Evolutionary conservation across 2,329 filamentous ascomycete species (phyloP), one percentile per base, ranked within the genome.

Genomic region (Coniosporium tulheliwenetii): DNA sequence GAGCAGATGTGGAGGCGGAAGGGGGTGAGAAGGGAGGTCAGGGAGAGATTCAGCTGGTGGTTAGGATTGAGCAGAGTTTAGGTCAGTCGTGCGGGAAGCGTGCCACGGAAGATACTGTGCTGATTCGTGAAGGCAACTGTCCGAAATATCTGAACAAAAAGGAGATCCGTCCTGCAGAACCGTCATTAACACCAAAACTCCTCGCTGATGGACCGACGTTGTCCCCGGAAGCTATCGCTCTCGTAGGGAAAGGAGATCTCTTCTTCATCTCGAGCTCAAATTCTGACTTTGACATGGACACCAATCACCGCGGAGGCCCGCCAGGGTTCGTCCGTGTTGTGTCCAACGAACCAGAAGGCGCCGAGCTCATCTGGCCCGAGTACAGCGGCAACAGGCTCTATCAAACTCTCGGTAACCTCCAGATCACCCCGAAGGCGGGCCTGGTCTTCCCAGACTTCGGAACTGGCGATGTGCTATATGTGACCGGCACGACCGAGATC

Each of bases 91-190:
- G 9, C 26, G 26, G 26, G 10, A 12, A 5, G 10, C 36, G n/a
- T n/a, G n/a, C n/a, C n/a, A n/a, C n/a, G n/a, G n/a, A n/a, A n/a
- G n/a, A n/a, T n/a, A n/a, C n/a, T n/a, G n/a, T n/a, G n/a, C 10
- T 37, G 5, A 37, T 30, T 10, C 5, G 30, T n/a, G 19, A 36
- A 62, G 79, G 83, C 0, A 93, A 91, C 50, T 93, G 85, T 50
- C 85, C 85, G 1, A 93, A 93, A 58, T 93, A 93, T 50, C 55
- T 93, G 30, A 91, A 89, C 57, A 75, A 74, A 51, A 86, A 82
- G 54, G 62, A 64, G 2, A 74, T 93, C 33, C 53, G 60, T 2
- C 67, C 71, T 5, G 68, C 71, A 36, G 45, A 65, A 0, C 70
- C 80, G 2, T 26, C 19, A 26, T 26, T 26, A 26, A 54, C 64